phyloP scores from a whole-genome alignment of 148 eudicot genomes.

The Polygonum aviculare region DNA sequence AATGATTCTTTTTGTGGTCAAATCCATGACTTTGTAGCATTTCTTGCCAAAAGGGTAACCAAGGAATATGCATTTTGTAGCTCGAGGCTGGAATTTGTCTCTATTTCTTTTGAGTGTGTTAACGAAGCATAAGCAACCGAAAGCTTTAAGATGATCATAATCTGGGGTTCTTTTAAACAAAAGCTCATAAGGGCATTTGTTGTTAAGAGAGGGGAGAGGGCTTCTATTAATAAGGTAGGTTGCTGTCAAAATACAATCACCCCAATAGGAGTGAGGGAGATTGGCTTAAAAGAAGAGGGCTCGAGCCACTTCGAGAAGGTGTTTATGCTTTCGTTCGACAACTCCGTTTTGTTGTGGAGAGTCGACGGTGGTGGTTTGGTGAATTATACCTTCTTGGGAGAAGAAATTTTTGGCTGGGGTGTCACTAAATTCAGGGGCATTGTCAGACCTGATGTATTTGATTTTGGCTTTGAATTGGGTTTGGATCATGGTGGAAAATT shows the following conservation, averaged over 20 bases:
- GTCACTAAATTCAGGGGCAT: no score
- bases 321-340: not conserved
- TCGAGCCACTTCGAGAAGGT: not conserved
- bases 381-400: no score
- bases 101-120: not conserved
- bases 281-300: no score
- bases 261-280: not conserved
- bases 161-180: not conserved
- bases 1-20: not conserved
- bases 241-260: not conserved
- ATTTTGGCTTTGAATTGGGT: no score
- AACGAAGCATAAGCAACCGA: not conserved
- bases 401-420: no score
- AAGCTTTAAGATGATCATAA: not conserved
- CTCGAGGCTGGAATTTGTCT: not conserved
- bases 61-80: not conserved
- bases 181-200: not conserved
- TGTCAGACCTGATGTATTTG: no score
- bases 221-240: not conserved
- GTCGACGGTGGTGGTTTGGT: no score
- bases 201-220: not conserved
- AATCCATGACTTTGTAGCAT: not conserved
- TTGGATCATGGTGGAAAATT: no score
- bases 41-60: not conserved
- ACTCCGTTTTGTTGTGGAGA: not conserved